Percentiles rank a stretch among this genome's conserved stretches.
Evolutionary conservation across 345 rosid species (phyloP).

Genomic region (Brassica rapa): DNA sequence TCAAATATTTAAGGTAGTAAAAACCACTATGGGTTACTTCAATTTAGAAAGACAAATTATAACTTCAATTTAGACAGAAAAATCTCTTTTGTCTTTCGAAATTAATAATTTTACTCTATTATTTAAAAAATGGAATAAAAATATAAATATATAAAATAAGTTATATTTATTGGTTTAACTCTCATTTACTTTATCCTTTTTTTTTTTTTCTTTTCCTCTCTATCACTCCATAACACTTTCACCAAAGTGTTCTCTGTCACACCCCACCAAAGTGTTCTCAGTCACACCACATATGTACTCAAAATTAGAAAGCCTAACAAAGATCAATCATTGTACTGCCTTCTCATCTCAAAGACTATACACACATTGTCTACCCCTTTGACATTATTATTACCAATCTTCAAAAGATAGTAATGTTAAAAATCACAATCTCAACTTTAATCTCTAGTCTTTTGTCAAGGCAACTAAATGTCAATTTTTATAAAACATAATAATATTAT

Average conservation of each 20-base stretch:
- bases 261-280: neutral
- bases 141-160: neutral
- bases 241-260: neutral
- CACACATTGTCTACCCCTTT: neutral
- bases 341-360: conserved; percentile 3
- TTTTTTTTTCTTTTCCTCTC: neutral
- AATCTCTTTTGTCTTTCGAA: neutral
- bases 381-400: neutral
- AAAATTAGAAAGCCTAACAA: conserved; percentile 2
- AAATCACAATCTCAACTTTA: conserved; percentile 1
- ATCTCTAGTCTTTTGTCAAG: neutral
- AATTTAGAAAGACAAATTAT: neutral
- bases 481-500: neutral
- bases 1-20: conserved; percentile 1
- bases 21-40: neutral
- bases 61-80: neutral
- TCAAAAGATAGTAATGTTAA: neutral
- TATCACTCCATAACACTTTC: neutral
- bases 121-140: neutral
- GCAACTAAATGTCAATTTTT: neutral
- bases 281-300: conserved; percentile 13
- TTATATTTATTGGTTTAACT: neutral
- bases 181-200: neutral
- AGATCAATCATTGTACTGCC: conserved; percentile 8
- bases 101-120: neutral